These are phyloP conservation scores for Laguncularia racemosa DNA, from an alignment of 345 rosid genomes.

Conservation along the genomic window DNA sequence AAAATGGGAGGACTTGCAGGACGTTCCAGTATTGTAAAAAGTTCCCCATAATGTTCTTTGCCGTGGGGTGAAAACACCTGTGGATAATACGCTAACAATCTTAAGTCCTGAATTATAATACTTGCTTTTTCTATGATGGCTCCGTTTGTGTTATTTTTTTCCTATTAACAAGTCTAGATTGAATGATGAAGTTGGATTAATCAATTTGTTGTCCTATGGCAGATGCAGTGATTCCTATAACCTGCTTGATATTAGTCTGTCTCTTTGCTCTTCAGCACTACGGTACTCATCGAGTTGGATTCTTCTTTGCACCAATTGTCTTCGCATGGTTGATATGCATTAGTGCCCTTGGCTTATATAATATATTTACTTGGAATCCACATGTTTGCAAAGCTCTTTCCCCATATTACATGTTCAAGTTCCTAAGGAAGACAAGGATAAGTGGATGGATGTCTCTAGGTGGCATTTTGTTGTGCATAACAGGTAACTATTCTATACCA, in stretches of 20 bases:
- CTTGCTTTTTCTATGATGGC: too few species aligned
- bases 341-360: constrained; percentile 15
- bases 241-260: constrained; percentile 15
- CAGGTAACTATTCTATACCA: constrained; percentile 3
- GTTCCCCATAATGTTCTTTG: too few species aligned
- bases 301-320: constrained; percentile 20
- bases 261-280: constrained; percentile 19
- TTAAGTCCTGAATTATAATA: too few species aligned
- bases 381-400: constrained; percentile 12
- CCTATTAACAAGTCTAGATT: too few species aligned
- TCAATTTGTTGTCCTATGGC: background rate
- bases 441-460: constrained; percentile 23
- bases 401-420: constrained; percentile 17
- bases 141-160: too few species aligned
- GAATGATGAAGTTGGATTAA: background rate
- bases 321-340: constrained; percentile 15
- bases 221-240: constrained; percentile 14
- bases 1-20: too few species aligned
- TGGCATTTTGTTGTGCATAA: constrained; percentile 17
- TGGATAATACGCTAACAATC: too few species aligned
- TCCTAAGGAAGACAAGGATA: constrained; percentile 14
- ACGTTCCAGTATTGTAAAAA: too few species aligned
- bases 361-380: constrained; percentile 17
- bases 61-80: too few species aligned
- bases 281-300: constrained; percentile 17